These are phyloP conservation scores for Nemania bipapillata DNA, from an alignment of 2,329 filamentous ascomycete genomes.

Conservation along the genomic window DNA sequence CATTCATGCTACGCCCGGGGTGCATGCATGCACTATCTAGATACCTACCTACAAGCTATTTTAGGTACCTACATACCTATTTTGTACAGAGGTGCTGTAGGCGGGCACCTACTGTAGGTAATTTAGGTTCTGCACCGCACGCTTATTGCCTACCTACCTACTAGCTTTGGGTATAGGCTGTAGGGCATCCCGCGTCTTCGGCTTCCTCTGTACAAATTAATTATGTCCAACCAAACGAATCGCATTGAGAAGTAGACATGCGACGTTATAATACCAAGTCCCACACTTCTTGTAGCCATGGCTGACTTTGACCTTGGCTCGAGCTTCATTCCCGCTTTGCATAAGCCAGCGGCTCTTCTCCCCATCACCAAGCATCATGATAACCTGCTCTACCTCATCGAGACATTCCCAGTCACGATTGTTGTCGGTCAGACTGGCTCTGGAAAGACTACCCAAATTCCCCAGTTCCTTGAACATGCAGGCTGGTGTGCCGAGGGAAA, in stretches of 20 bases:
- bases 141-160: neutral
- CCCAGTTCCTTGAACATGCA: constrained; percentile 86
- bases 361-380: constrained; percentile 87
- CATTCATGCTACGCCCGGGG: constrained; percentile 1
- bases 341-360: constrained; percentile 84
- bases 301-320: constrained; percentile 67
- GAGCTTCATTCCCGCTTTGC: constrained; percentile 79
- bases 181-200: neutral
- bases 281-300: constrained; percentile 53
- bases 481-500: constrained; percentile 90
- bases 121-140: no score
- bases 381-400: constrained; percentile 83
- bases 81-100: no score
- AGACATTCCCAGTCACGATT: constrained; percentile 84
- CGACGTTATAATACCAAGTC: constrained; percentile 25
- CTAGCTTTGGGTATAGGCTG: no score
- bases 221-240: constrained; percentile 9
- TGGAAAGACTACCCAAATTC: constrained; percentile 95
- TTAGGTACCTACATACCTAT: no score
- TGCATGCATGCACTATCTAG: constrained; percentile 3
- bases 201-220: constrained; percentile 5
- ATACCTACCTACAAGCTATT: neutral
- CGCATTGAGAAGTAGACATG: constrained; percentile 4
- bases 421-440: constrained; percentile 94
- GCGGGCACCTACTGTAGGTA: no score